Evolutionary conservation across 163 green algal species (phyloP).

Genomic region (Scenedesmus sp.): DNA sequence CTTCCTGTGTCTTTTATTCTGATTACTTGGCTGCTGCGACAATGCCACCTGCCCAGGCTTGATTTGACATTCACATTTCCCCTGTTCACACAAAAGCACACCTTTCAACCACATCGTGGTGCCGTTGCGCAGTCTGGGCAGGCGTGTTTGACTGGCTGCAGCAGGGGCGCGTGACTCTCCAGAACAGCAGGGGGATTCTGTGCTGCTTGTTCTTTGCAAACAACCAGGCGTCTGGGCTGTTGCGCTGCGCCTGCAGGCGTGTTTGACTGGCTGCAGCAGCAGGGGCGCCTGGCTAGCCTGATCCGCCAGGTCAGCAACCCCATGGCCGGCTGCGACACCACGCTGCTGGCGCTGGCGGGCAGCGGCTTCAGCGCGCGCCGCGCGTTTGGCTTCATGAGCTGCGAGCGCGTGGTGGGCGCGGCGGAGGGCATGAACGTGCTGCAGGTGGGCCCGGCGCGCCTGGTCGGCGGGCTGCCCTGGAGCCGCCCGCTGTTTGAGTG

Average conservation of each 20-base stretch:
- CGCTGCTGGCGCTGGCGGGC: conserved; percentile 94
- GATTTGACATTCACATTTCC: too few species aligned
- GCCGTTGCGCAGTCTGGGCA: background rate
- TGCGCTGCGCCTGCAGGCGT: conserved; percentile 63
- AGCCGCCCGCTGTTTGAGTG: background rate
- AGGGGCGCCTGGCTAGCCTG: conserved; percentile 80
- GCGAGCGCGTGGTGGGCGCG: conserved; percentile 91
- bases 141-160: conserved; percentile 88
- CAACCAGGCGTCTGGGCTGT: conserved; percentile 94
- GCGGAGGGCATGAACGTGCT: conserved; percentile 98
- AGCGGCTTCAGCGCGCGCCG: conserved; percentile 70
- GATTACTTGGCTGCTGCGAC: conserved; percentile 83
- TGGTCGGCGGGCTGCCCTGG: background rate
- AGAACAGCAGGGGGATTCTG: too few species aligned
- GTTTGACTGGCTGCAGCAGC: conserved; percentile 86
- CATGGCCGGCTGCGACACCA: conserved; percentile 95
- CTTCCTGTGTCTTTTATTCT: conserved; percentile 57
- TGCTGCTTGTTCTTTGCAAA: too few species aligned
- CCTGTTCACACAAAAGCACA: too few species aligned
- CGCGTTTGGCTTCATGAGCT: conserved; percentile 97
- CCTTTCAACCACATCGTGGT: too few species aligned
- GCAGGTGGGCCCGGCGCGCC: background rate
- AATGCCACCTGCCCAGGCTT: conserved; percentile 80
- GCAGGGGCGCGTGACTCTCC: conserved; percentile 77
- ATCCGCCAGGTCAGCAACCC: conserved; percentile 98